phyloP scores from a whole-genome alignment of 257 asterid species.

The Echium plantagineum region DNA sequence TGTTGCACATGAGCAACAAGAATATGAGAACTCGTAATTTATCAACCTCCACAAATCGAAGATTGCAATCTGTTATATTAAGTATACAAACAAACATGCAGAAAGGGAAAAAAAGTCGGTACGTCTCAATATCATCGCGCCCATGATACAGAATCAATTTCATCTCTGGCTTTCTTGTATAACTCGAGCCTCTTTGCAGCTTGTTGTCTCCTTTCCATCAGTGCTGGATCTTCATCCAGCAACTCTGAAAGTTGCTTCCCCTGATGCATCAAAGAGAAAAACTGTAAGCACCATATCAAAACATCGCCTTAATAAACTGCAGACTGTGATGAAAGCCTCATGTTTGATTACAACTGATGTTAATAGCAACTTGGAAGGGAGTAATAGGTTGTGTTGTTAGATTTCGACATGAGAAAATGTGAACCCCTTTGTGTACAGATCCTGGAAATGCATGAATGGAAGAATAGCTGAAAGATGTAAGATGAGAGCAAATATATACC shows the following conservation, averaged over 20 bases:
- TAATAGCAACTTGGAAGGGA: background rate
- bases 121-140: constrained; percentile 25
- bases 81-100: background rate
- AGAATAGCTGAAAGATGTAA: background rate
- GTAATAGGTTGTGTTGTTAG: background rate
- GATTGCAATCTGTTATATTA: background rate
- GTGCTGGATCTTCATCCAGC: constrained; percentile 76
- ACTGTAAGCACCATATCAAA: background rate
- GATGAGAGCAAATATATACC: constrained; percentile 29
- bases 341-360: background rate
- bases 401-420: too few species aligned
- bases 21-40: constrained; percentile 13
- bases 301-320: background rate
- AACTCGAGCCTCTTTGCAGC: constrained; percentile 71
- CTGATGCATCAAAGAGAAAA: constrained; percentile 24
- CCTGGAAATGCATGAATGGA: background rate
- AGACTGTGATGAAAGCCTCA: background rate
- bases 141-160: constrained; percentile 69
- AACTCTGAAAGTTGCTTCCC: constrained; percentile 55
- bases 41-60: background rate
- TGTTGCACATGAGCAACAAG: constrained; percentile 8
- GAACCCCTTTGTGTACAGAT: background rate
- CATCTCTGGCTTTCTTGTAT: constrained; percentile 88
- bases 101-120: background rate
- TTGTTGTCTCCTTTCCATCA: constrained; percentile 82